Evolutionary conservation across 495 filamentous ascomycete genomes (phyloP).

Genomic region (Glutinoglossum americanum): DNA sequence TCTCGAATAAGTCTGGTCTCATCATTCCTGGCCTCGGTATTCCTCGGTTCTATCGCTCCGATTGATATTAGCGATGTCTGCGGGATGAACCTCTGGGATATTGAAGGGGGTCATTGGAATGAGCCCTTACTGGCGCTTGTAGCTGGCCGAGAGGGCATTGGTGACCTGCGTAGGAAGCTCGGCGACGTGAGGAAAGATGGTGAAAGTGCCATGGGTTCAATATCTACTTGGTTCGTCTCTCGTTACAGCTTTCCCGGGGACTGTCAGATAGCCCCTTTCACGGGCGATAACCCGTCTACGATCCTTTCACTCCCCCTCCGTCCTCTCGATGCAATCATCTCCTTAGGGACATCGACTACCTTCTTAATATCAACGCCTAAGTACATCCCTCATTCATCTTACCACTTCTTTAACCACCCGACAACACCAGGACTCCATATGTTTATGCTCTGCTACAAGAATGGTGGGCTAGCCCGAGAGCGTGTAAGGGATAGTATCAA

Average conservation of each 20-base stretch:
- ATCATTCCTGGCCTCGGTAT: slow-evolving; percentile 80
- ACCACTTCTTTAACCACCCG: slow-evolving; percentile 27
- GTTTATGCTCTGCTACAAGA: slow-evolving; percentile 99
- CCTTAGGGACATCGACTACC: slow-evolving; percentile 83
- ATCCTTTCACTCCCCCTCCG: slow-evolving; percentile 77
- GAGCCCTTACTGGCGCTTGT: slow-evolving; percentile 52
- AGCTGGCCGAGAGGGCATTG: slow-evolving; percentile 43
- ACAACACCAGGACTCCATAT: slow-evolving; percentile 27
- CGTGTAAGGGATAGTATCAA: slow-evolving; percentile 55
- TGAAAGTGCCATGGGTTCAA: slow-evolving; percentile 49
- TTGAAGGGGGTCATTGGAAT: slow-evolving; percentile 48
- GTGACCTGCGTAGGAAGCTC: slow-evolving; percentile 55
- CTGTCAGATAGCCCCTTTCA: slow-evolving; percentile 66
- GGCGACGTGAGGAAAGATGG: slow-evolving; percentile 62
- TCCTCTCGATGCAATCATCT: slow-evolving; percentile 78
- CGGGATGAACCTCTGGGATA: slow-evolving; percentile 94
- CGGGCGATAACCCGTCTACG: slow-evolving; percentile 89
- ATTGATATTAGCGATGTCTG: slow-evolving; percentile 90
- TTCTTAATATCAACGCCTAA: slow-evolving; percentile 88
- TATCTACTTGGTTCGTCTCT: slow-evolving; percentile 53
- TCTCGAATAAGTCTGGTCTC: slow-evolving; percentile 81
- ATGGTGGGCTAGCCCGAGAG: slow-evolving; percentile 83
- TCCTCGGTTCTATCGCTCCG: slow-evolving; percentile 66
- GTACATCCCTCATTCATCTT: slow-evolving; percentile 70
- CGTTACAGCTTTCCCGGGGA: slow-evolving; percentile 56